A percentile compares a stretch with the other conserved stretches of the same genome.
These are phyloP conservation scores for Arxiozyma slooffiae DNA, from an alignment of 1,139 yeast genomes.

Conservation along the genomic window DNA sequence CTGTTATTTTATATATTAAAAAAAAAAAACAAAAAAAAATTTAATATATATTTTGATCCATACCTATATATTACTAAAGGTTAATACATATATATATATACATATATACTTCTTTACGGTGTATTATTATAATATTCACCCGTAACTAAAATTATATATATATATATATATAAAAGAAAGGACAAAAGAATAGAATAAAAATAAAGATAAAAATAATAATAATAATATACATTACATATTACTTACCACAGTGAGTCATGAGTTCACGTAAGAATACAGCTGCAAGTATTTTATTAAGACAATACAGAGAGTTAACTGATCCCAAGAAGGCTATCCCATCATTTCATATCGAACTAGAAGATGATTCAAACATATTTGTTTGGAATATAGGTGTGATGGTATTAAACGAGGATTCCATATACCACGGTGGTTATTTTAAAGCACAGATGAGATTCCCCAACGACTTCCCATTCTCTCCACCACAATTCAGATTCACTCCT, in stretches of 20 bases:
- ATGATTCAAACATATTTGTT: constrained; percentile 71
- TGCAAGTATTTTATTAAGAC: constrained; percentile 83
- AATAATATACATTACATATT: too few relatives aligned
- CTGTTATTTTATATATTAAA: too few relatives aligned
- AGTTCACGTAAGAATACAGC: constrained; percentile 31
- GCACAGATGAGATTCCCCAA: constrained; percentile 90
- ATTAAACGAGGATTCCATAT: constrained; percentile 76
- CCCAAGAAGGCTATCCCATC: constrained; percentile 89
- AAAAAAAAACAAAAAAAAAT: too few relatives aligned
- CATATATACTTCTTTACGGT: too few relatives aligned
- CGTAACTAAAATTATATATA: not conserved
- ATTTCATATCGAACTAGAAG: constrained; percentile 78
- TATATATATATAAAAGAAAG: not conserved
- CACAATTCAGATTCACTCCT: constrained; percentile 87
- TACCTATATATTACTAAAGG: too few relatives aligned
- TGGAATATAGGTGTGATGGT: constrained; percentile 96
- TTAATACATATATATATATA: too few relatives aligned
- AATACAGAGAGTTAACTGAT: constrained; percentile 85
- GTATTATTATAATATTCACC: too few relatives aligned
- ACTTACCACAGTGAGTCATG: constrained; percentile 10
- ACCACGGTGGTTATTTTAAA: constrained; percentile 92
- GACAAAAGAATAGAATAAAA: not conserved
- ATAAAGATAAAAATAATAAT: too few relatives aligned
- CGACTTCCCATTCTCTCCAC: constrained; percentile 88
- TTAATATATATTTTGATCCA: too few relatives aligned